phyloP scores from a whole-genome alignment of 129 eudicot genomes.

The Logfia minima region DNA sequence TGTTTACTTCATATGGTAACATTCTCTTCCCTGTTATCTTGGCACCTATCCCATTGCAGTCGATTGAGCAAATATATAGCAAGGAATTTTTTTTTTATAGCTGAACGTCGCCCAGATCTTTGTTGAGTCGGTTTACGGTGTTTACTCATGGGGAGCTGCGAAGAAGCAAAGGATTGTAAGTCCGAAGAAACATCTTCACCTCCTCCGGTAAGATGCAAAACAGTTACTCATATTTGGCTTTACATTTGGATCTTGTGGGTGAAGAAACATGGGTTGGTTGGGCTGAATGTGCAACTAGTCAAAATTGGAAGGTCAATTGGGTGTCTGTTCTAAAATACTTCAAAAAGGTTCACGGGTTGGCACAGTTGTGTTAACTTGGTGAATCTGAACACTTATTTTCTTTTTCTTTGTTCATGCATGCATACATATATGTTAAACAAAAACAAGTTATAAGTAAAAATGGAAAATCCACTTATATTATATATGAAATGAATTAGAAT shows the following conservation, averaged over 20 bases:
- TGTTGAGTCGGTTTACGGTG: constrained; percentile 22
- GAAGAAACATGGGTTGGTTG: not conserved
- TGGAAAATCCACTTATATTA: not conserved
- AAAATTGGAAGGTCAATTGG: not conserved
- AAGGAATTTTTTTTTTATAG: constrained; percentile 10
- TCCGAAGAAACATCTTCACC: constrained; percentile 54
- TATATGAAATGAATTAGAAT: not conserved
- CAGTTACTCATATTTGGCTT: not conserved
- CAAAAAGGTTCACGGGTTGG: not conserved
- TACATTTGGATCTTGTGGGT: constrained; percentile 1
- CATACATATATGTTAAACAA: not conserved
- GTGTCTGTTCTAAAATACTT: not conserved
- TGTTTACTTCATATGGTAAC: constrained; percentile 9
- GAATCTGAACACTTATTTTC: not conserved
- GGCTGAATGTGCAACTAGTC: not conserved
- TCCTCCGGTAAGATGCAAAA: constrained; percentile 41
- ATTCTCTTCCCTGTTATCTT: not conserved
- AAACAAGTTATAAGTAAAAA: not conserved
- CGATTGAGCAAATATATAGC: constrained; percentile 15
- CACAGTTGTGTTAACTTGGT: not conserved
- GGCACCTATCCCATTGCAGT: constrained; percentile 30
- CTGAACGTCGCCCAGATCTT: constrained; percentile 17
- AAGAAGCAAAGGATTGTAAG: constrained; percentile 48
- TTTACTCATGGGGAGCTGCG: constrained; percentile 52
- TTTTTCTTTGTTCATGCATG: not conserved